Evolutionary conservation across 106 monocot genomes (phyloP).

Genomic region (Iris macrosiphon): DNA sequence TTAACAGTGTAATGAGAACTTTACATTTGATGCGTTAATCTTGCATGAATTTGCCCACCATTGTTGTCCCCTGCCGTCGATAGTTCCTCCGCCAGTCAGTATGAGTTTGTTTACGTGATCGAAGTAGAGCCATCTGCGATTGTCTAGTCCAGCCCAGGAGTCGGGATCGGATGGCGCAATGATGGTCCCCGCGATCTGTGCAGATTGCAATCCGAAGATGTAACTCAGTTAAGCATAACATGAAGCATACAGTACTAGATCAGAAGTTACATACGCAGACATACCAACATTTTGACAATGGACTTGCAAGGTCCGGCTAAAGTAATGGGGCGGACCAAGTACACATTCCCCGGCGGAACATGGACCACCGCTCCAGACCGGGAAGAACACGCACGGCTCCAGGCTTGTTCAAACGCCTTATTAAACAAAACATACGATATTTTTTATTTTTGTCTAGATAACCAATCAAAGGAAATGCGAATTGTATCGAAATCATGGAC

Average conservation of each 20-base stretch:
- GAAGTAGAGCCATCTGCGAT: constrained; percentile 54
- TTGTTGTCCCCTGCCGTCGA: constrained; percentile 51
- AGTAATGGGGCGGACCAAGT: constrained; percentile 39
- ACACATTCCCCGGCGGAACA: constrained; percentile 43
- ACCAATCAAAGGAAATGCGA: not conserved
- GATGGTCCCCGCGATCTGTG: constrained; percentile 57
- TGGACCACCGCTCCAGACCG: constrained; percentile 19
- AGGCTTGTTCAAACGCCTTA: constrained; percentile 68
- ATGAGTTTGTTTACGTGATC: constrained; percentile 25
- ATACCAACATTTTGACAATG: constrained; percentile 54
- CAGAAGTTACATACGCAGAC: not conserved
- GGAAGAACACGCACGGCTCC: constrained; percentile 54
- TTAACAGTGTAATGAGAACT: not conserved
- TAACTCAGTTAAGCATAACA: too few relatives aligned
- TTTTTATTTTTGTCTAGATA: too few relatives aligned
- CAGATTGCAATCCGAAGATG: not conserved
- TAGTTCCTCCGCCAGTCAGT: constrained; percentile 39
- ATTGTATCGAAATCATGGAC: not conserved
- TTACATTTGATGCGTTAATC: constrained; percentile 51
- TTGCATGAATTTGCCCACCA: constrained; percentile 92
- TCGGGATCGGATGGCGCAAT: constrained; percentile 61
- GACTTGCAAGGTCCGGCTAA: constrained; percentile 49
- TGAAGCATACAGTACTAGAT: not conserved
- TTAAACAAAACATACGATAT: constrained; percentile 7
- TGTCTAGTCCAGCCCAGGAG: constrained; percentile 34